Evolutionary conservation across 352 stramenopile species (phyloP).

Genomic region (Plasmopara muralis): DNA sequence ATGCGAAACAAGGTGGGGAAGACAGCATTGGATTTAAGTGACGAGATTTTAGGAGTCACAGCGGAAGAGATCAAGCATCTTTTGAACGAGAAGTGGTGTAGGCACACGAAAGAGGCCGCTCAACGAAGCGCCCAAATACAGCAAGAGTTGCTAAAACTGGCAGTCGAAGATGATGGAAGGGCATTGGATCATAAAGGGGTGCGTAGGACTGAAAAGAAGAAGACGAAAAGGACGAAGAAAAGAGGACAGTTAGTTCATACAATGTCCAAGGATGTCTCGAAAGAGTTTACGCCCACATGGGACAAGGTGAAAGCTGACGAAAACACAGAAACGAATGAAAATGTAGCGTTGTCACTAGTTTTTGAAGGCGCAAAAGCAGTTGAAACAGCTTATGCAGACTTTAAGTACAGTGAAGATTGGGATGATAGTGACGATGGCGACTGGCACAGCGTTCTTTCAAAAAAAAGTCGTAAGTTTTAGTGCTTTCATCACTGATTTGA

Average conservation of each 20-base stretch:
- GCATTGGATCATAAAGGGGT: constrained; percentile 1
- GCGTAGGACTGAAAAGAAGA: constrained; percentile 24
- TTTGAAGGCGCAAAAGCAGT: background rate
- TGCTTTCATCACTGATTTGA: background rate
- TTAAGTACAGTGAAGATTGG: background rate
- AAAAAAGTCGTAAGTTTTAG: constrained; percentile 28
- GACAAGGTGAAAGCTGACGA: background rate
- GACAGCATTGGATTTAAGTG: constrained; percentile 32
- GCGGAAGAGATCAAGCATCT: constrained; percentile 25
- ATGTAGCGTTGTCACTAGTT: background rate
- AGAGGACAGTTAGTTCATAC: constrained; percentile 11
- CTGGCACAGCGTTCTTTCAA: constrained; percentile 23
- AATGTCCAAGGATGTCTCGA: background rate
- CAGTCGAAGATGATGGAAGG: constrained; percentile 10
- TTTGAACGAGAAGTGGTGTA: constrained; percentile 16
- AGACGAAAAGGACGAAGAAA: constrained; percentile 33
- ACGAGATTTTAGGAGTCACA: constrained; percentile 18
- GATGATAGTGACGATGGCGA: constrained; percentile 9
- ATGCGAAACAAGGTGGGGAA: constrained; percentile 30
- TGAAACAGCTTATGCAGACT: background rate
- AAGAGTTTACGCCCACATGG: background rate
- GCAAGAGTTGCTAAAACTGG: constrained; percentile 23
- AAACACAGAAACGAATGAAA: background rate
- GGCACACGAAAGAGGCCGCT: constrained; percentile 18
- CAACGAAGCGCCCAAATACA: constrained; percentile 20